Evolutionary conservation across 768 basidiomycete species (phyloP).

Genomic region (Calocybe cyanea): DNA sequence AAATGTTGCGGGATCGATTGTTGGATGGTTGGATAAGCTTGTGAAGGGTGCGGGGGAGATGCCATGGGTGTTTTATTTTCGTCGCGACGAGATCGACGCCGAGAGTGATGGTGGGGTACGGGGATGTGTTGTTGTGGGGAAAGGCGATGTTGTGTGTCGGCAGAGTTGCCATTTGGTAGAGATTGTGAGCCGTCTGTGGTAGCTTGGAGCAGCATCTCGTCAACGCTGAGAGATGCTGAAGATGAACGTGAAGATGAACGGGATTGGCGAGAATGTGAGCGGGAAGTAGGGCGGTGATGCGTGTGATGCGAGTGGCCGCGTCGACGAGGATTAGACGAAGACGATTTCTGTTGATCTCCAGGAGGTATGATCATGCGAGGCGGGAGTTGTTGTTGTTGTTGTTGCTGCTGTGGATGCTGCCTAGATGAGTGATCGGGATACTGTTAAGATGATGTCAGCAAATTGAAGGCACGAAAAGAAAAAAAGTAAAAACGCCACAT

Average conservation of each 20-base stretch:
- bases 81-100: not conserved
- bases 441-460: not conserved
- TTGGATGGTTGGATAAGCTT: conserved; percentile 7
- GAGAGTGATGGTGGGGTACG: not conserved
- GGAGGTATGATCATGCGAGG: conserved; percentile 20
- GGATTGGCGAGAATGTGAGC: conserved; percentile 17
- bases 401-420: not conserved
- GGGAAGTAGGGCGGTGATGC: conserved; percentile 7
- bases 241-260: conserved; percentile 30
- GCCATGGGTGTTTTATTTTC: not conserved
- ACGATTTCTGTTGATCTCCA: not conserved
- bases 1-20: not conserved
- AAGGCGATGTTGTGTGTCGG: conserved; percentile 4
- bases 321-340: conserved; percentile 1
- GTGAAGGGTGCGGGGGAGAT: conserved; percentile 6
- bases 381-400: not conserved
- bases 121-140: not conserved
- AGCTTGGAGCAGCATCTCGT: conserved; percentile 42
- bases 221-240: conserved; percentile 34
- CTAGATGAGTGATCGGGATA: not conserved
- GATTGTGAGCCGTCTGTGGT: conserved; percentile 23
- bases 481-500: conserved; percentile 1
- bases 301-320: conserved; percentile 1
- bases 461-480: not conserved
- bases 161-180: conserved; percentile 2